Percentiles rank a stretch among this genome's conserved stretches.
These are phyloP conservation scores for Canavalia gladiata DNA, from an alignment of 306 rosid genomes.

Conservation along the genomic window DNA sequence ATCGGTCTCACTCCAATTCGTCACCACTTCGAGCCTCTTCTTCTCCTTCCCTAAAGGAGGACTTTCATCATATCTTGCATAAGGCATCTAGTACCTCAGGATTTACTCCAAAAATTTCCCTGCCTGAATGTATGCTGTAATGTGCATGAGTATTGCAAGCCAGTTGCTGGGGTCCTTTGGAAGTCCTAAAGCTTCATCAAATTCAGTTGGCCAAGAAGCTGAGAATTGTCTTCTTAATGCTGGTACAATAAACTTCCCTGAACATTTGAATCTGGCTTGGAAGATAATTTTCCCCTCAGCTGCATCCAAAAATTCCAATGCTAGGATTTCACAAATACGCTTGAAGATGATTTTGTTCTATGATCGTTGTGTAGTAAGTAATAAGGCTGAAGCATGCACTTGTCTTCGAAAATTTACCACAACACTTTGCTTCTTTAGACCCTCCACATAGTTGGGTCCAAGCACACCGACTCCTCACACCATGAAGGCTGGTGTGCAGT, in stretches of 20 bases:
- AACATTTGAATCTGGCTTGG: conserved; percentile 93
- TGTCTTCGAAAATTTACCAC: no score
- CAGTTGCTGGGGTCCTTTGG: conserved; percentile 52
- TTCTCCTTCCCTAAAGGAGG: conserved; percentile 72
- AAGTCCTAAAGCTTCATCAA: conserved; percentile 59
- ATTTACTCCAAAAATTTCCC: conserved; percentile 61
- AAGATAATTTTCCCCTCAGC: conserved; percentile 86
- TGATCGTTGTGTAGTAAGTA: conserved; percentile 93
- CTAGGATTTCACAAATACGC: conserved; percentile 91
- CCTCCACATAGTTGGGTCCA: no score
- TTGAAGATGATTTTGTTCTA: conserved; percentile 95
- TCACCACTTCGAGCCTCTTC: conserved; percentile 58
- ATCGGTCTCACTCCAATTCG: conserved; percentile 53
- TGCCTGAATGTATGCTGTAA: conserved; percentile 54
- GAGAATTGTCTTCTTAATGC: conserved; percentile 88
- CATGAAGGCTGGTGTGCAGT: no score
- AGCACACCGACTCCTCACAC: no score
- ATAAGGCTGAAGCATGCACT: conserved; percentile 60
- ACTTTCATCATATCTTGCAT: conserved; percentile 57
- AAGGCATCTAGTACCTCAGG: conserved; percentile 66
- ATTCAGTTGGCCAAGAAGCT: conserved; percentile 66
- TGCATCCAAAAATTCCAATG: conserved; percentile 75
- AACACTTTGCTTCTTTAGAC: no score
- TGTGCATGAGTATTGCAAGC: conserved; percentile 58
- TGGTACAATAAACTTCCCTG: conserved; percentile 86